Evolutionary conservation across 2,329 filamentous ascomycete species (phyloP), one percentile per base, ranked within the genome.

Genomic region (Lachnellula hyalina): DNA sequence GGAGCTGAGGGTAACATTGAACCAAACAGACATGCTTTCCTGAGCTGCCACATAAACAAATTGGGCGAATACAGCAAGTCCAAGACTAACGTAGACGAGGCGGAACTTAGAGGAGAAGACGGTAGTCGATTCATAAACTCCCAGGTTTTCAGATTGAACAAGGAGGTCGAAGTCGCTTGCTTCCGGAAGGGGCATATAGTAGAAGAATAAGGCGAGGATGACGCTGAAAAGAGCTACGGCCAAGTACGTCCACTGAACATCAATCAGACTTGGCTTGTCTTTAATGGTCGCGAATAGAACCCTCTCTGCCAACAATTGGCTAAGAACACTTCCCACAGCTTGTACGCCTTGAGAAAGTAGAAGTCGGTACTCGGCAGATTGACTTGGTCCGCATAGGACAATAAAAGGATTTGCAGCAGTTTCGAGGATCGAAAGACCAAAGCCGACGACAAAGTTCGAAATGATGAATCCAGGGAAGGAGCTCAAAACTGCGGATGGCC

Each of bases 171-270:
- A 61, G 77, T 82, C 57, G 72, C 71, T 2, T 75, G 74, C 61
- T 82, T 74, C 84, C 0, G 83, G 83, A 2, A 86, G 72, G 0
- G 83, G 83, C 75, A 85, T 82, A 63, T 86, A 87, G 66, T 82
- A 86, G 67, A 87, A 85, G 66, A 86, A 82, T 3, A 86, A 73
- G 0, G 84, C 87, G 2, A 95, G 76, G 3, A 81, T 74, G 51
- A 86, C 87, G 55, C 87, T 89, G 53, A 91, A 85, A 23, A 87
- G 75, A 0, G 88, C 89, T 57, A 93, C 86, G 53, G 85, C 86
- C n/a, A 94, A 79, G 63, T 94, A 94, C 0, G 89, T 88, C 86
- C 87, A 95, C 70, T 94, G 90, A 1, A 93, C 87, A 57, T 87
- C 84, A 58, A 88, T 79, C 3, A 94, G 77, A 1, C 80, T 80